A percentile compares a stretch with the other conserved stretches of the same genome.
phyloP scores from a whole-genome alignment of 2,329 filamentous ascomycete genomes.

The Fusarium sp. region DNA sequence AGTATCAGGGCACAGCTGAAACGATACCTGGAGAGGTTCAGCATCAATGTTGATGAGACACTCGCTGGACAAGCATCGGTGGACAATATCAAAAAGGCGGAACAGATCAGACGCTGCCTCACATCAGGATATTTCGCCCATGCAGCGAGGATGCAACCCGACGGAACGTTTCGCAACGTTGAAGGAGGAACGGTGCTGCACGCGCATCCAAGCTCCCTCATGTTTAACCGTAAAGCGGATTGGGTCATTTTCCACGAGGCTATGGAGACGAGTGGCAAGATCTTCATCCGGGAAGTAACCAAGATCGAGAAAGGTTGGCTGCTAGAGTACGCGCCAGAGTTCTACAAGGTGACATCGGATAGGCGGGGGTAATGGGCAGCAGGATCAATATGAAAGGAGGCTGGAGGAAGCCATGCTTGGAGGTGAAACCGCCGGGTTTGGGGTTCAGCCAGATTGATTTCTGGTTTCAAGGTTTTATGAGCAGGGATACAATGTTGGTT shows the following conservation, averaged over 20 bases:
- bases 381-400: conserved; percentile 23
- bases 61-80: conserved; percentile 51
- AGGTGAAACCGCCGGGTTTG: conserved; percentile 36
- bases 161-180: conserved; percentile 89
- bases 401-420: conserved; percentile 1
- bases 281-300: conserved; percentile 88
- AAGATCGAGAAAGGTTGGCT: conserved; percentile 95
- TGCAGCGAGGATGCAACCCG: conserved; percentile 90
- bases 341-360: conserved; percentile 68
- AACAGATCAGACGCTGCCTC: conserved; percentile 83
- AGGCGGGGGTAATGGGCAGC: conserved; percentile 33
- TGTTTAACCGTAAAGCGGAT: conserved; percentile 96
- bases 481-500: conserved; percentile 20
- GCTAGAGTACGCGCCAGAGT: conserved; percentile 84
- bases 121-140: conserved; percentile 93
- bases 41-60: conserved; percentile 71
- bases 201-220: conserved; percentile 88
- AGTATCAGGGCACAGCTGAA: conserved; percentile 87
- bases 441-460: conserved; percentile 27
- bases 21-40: conserved; percentile 86
- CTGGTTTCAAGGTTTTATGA: conserved; percentile 33
- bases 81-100: conserved; percentile 57
- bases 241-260: conserved; percentile 97
- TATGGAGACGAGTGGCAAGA: conserved; percentile 87
- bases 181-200: conserved; percentile 78